Evolutionary conservation across 2,329 filamentous ascomycete genomes (phyloP), one percentile per base, ranked within the genome.

Genomic region (Penicillium sp.): DNA sequence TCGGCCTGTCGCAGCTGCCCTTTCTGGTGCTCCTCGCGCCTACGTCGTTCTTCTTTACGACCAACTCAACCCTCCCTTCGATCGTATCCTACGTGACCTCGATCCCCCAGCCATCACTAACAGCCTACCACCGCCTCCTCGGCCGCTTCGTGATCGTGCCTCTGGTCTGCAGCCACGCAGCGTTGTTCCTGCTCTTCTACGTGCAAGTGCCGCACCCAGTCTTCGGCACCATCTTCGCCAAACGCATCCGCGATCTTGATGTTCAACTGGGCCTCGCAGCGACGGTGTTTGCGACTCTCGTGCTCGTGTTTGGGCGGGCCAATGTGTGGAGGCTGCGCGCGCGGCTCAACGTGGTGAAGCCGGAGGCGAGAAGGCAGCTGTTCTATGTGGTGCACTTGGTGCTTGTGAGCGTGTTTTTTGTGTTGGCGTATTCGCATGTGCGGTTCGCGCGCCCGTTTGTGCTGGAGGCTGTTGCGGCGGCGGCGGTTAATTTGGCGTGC

Each of bases 131-230:
- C 62, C 81, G 83, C 52, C 71, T 84, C 5, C 77, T 85, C 28
- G 83, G 83, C 12, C 78, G 82, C 1, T 72, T 83, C 54, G 67
- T 79, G 14, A 72, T 84, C 43, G 74, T 75, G 12, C 62, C 77
- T 12, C 67, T 86, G 2, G 74, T 86, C 52, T 65, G 74, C 33
- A 64, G 75, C 3, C 84, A 87, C 65, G 80, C 77, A 1, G 60
- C 67, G 0, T 74, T 86, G 59, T 87, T 86, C 61, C 60, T 84
- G 23, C 75, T 78, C 51, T 85, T 84, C 70, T 87, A 84, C 66
- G 63, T 81, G 57, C 73, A 77, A 55, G 74, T 76, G 2, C 71
- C 69, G 16, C 63, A 72, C 52, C 72, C 71, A 1, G 66, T 65
- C 1, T 74, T 67, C 30, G 61, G 69, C 9, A 66, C 62, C 0